Evolutionary conservation across 768 basidiomycete genomes (phyloP).

Genomic region (Pholiota microspora): DNA sequence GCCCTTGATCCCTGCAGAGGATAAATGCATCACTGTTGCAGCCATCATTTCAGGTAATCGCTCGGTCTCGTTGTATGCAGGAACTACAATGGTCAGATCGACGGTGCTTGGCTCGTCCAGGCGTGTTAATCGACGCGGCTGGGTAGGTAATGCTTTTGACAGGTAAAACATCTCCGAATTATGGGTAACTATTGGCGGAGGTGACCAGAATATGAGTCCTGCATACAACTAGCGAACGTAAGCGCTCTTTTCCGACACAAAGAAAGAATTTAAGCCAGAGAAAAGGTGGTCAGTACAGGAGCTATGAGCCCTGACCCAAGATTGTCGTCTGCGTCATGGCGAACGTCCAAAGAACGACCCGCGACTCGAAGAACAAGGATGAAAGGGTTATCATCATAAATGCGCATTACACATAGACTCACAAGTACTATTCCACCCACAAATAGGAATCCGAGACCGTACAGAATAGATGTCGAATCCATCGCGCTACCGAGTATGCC

Average conservation of each 20-base stretch:
- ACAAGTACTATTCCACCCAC: conserved; percentile 33
- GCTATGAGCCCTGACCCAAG: conserved; percentile 44
- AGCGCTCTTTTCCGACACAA: conserved; percentile 5
- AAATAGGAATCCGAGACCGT: conserved; percentile 32
- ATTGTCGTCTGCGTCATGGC: conserved; percentile 66
- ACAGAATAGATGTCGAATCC: conserved; percentile 30
- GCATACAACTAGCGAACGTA: conserved; percentile 56
- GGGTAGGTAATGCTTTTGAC: conserved; percentile 49
- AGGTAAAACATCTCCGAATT: conserved; percentile 72
- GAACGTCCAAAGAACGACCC: conserved; percentile 51
- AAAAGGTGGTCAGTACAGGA: conserved; percentile 36
- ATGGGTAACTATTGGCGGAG: conserved; percentile 57
- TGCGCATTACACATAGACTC: conserved; percentile 22
- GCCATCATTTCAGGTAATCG: conserved; percentile 84
- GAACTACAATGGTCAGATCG: conserved; percentile 80
- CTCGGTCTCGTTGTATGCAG: conserved; percentile 88
- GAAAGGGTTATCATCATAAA: conserved; percentile 63
- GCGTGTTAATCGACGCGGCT: conserved; percentile 53
- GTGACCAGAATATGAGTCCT: conserved; percentile 73
- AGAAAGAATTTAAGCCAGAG: conserved; percentile 5
- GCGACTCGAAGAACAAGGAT: conserved; percentile 93
- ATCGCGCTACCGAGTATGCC: conserved; percentile 13
- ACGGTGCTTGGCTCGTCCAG: conserved; percentile 57
- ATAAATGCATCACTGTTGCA: conserved; percentile 67
- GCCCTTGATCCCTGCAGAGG: conserved; percentile 28